Evolutionary conservation across 331 rosid genomes (phyloP), one percentile per base, ranked within the genome.

Genomic region (Pyrus hybrid): DNA sequence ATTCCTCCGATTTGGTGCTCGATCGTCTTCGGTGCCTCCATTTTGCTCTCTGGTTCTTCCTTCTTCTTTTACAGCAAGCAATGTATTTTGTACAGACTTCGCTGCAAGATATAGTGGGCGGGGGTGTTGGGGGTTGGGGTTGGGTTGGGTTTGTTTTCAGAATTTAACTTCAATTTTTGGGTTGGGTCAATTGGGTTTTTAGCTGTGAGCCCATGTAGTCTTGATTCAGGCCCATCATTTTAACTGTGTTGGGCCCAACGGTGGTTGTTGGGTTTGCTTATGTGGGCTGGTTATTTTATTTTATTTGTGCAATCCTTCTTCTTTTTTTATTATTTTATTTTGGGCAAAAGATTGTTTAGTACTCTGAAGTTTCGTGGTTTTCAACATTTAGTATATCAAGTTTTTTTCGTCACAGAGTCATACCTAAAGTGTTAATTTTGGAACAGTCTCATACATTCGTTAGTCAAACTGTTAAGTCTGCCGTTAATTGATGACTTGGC

Each of bases 1-100:
- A 87, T 77, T 21, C 94, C 94, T 83, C 96, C 94, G 84, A 90
- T 90, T 89, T 92, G 87, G 86, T 90, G 97, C 8, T 88, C 81
- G 14, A 93, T 84, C 29, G 80, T 83, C 92, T 87, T 90, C 74
- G 83, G 64, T 22, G 73, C 87, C 79, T 93, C 94, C 86, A 84
- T 87, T 32, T 70, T 67, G 29, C 73, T 53, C 7, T 1, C 78
- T 81, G 32, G 47, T 73, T 57, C 71, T 29, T 23, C 80, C 86
- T 1, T 4, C 80, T 76, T 58, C 81, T 63, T 35, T 63, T 30
- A 51, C 77, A 60, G 77, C 64, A 60, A 60, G 68, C 45, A 64
- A 64, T 30, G 45, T 64, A 22, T 2, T 3, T 63, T 26, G 35
- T 62, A 26, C 3, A 13, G 25, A 4, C 43, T 29, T 18, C 45